Evolutionary conservation across 345 rosid species (phyloP), one percentile per base, ranked within the genome.

Genomic region (Euclidium syriacum): DNA sequence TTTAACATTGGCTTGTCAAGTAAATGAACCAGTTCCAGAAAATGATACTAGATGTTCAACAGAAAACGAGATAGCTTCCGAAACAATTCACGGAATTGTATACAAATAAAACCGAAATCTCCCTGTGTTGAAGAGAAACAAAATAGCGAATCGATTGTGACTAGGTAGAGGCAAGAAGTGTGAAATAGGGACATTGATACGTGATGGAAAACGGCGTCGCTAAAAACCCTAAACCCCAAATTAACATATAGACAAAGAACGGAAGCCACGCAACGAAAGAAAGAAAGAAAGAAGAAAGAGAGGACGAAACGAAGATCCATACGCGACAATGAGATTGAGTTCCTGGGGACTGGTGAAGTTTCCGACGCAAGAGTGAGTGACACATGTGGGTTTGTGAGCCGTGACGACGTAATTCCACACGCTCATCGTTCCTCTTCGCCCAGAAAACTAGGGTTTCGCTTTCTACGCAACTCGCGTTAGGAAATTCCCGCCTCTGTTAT

Each of bases 281-380:
- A 50, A 7, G 22, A 30, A 4, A 4, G n/a, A 40, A 30, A 9
- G 9, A 6, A 9, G 3, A 22, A 29, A 24, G 49, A 32, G 32
- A 17, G 7, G n/a, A n/a, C n/a, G n/a, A n/a, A n/a, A n/a, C n/a
- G n/a, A 18, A 29, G 11, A 17, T 19, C 11, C 76, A 19, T 80
- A 92, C 99, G 96, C 96, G 7, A 81, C 65, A 39, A 94, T 90
- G 80, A 94, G 99, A 78, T 94, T 94, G 67, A 87, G 96, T 58
- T 90, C 95, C 30, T 87, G 96, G 46, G 95, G 86, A 54, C 81
- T 62, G 63, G 99, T 94, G 88, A 94, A 87, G 79, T 90, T 90
- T 75, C 97, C 99, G 40, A 90, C 97, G 67, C 97, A 89, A 4
- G 97, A 87, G 75, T 94, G 96, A 26, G 95, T 80, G 35, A 90